These are phyloP conservation scores for Pyronema omphalodes DNA, from an alignment of 495 filamentous ascomycete species.

Conservation along the genomic window DNA sequence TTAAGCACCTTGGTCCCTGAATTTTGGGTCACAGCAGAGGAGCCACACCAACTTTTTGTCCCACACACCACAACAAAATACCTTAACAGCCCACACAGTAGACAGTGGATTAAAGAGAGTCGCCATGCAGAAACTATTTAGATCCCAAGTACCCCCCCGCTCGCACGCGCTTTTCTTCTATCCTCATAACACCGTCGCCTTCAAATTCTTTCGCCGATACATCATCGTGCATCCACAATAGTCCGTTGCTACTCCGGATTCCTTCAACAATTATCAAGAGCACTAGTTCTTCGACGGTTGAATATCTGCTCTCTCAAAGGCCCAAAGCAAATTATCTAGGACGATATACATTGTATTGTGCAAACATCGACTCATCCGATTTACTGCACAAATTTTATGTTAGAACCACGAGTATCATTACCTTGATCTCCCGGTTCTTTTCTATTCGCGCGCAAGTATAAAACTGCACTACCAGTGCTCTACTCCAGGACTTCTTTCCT, in stretches of 20 bases:
- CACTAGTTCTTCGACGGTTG: constrained; percentile 1
- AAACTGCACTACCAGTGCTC: constrained; percentile 1
- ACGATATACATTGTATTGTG: neutral
- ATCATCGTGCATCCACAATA: constrained; percentile 22
- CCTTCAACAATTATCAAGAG: constrained; percentile 1
- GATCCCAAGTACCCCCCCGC: no score
- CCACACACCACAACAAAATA: no score
- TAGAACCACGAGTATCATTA: constrained; percentile 20
- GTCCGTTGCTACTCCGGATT: neutral
- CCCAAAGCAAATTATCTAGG: neutral
- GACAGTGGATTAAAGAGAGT: no score
- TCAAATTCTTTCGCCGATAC: constrained; percentile 10
- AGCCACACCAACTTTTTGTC: no score
- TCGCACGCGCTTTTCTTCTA: no score
- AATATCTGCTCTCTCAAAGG: neutral
- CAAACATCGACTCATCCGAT: neutral
- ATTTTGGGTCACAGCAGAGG: no score
- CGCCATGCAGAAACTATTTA: no score
- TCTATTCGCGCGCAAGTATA: constrained; percentile 9
- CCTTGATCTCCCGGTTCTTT: constrained; percentile 10
- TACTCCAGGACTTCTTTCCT: neutral
- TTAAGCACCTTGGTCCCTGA: no score
- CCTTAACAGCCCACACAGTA: no score
- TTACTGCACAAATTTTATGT: constrained; percentile 16
- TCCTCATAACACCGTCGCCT: no score